Conservation (phyloP, 2,329 filamentous ascomycete genomes). For the Esteya vermicola region DNA sequence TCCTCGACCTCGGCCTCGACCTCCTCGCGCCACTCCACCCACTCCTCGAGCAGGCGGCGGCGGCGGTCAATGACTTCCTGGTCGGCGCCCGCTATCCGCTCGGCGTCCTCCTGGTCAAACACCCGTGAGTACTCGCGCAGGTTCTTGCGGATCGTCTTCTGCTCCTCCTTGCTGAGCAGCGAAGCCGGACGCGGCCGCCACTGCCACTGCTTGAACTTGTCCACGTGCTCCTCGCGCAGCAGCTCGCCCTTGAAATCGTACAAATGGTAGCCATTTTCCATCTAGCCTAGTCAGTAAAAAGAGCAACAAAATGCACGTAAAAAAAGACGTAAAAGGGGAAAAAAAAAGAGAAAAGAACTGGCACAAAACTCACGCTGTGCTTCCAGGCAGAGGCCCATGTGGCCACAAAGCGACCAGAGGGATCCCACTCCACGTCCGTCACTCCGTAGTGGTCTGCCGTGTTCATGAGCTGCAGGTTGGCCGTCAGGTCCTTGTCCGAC, state of each 20-base stretch:
- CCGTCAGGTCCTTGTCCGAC: slow-evolving; percentile 82
- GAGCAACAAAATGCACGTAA: too few relatives aligned
- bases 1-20: slow-evolving; percentile 58
- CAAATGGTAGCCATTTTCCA: slow-evolving; percentile 98
- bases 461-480: slow-evolving; percentile 91
- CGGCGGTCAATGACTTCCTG: slow-evolving; percentile 84
- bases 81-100: slow-evolving; percentile 87
- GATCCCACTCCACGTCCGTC: slow-evolving; percentile 96
- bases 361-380: slow-evolving; percentile 79
- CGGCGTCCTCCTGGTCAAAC: slow-evolving; percentile 90
- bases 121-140: slow-evolving; percentile 88
- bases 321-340: too few relatives aligned
- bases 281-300: slow-evolving; percentile 35
- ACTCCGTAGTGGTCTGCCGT: slow-evolving; percentile 92
- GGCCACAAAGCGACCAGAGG: slow-evolving; percentile 85
- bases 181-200: slow-evolving; percentile 88
- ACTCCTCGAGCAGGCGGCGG: slow-evolving; percentile 71
- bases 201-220: slow-evolving; percentile 95
- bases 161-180: slow-evolving; percentile 91
- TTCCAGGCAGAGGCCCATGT: slow-evolving; percentile 94
- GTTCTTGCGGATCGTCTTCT: slow-evolving; percentile 96
- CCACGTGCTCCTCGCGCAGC: slow-evolving; percentile 78
- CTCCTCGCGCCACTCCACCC: slow-evolving; percentile 68
- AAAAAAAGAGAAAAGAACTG: neutral
- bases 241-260: slow-evolving; percentile 91